These are phyloP conservation scores for Penicillium hordei DNA, from an alignment of 2,329 filamentous ascomycete species.

Conservation along the genomic window DNA sequence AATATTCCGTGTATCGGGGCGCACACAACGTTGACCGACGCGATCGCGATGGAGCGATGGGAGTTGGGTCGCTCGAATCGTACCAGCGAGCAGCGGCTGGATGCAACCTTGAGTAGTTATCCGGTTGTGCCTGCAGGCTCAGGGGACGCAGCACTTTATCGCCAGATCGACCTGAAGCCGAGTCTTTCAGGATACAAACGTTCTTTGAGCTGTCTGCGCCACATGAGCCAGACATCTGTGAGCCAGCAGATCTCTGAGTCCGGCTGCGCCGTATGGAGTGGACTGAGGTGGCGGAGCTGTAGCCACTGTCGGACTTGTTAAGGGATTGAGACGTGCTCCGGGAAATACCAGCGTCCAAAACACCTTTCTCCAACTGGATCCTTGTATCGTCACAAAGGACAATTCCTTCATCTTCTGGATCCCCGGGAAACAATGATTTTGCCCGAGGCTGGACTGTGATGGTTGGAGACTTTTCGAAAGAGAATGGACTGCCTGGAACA, in stretches of 20 bases:
- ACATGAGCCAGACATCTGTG: constrained; percentile 27
- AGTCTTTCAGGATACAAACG: constrained; percentile 2
- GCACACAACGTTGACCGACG: constrained; percentile 27
- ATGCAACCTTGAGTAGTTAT: constrained; percentile 16
- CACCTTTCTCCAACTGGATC: constrained; percentile 15
- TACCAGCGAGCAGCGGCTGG: constrained; percentile 17
- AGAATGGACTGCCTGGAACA: constrained; percentile 34
- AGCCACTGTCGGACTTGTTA: constrained; percentile 40
- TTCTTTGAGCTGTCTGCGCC: constrained; percentile 16
- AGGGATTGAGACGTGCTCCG: constrained; percentile 26
- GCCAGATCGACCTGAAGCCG: neutral
- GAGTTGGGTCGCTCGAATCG: constrained; percentile 15
- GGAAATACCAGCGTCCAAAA: constrained; percentile 11
- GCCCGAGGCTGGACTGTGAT: constrained; percentile 11
- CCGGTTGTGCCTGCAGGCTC: constrained; percentile 20
- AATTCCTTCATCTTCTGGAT: constrained; percentile 26
- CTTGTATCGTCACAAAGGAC: constrained; percentile 18
- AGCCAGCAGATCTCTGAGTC: constrained; percentile 29
- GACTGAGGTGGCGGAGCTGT: constrained; percentile 39
- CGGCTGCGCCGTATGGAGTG: constrained; percentile 29
- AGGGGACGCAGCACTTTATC: constrained; percentile 20
- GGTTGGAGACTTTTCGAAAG: constrained; percentile 36
- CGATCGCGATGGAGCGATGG: constrained; percentile 2
- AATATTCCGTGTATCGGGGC: constrained; percentile 26
- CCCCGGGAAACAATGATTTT: constrained; percentile 16